A percentile compares a stretch with the other conserved stretches of the same genome.
These are phyloP conservation scores for Albatrellus ellisii DNA, from an alignment of 768 basidiomycete species.

Conservation along the genomic window DNA sequence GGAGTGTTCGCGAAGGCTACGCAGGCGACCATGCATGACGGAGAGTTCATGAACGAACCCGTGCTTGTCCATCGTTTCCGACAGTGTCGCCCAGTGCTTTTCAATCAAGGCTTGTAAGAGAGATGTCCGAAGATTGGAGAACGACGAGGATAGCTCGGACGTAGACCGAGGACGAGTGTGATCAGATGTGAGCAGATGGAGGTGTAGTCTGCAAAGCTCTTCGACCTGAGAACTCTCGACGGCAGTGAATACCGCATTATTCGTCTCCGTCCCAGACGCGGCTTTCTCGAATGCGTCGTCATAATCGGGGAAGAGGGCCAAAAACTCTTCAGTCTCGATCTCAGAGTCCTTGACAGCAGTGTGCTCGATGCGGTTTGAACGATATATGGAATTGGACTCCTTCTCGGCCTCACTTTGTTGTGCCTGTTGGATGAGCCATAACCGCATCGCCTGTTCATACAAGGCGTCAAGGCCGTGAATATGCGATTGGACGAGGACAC, in stretches of 20 bases:
- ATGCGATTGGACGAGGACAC: conserved; percentile 21
- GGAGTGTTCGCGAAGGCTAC: conserved; percentile 18
- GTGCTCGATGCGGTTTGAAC: conserved; percentile 39
- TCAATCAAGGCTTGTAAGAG: conserved; percentile 11
- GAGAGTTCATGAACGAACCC: conserved; percentile 40
- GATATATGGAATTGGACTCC: conserved; percentile 67
- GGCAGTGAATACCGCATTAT: conserved; percentile 5
- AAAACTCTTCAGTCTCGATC: conserved; percentile 73
- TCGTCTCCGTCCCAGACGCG: neutral
- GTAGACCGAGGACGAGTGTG: conserved; percentile 2
- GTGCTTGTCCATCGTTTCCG: conserved; percentile 30
- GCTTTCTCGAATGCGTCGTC: conserved; percentile 40
- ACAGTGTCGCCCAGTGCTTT: conserved; percentile 2
- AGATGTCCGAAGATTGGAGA: conserved; percentile 7
- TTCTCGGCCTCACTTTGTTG: conserved; percentile 51
- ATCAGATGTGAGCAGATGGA: conserved; percentile 23
- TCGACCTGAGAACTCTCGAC: conserved; percentile 18
- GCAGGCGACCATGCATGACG: conserved; percentile 30
- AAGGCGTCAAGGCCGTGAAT: conserved; percentile 29
- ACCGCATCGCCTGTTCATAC: conserved; percentile 60
- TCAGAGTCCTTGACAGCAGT: conserved; percentile 54
- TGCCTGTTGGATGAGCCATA: conserved; percentile 77
- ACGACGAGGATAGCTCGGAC: conserved; percentile 17
- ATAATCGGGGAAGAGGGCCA: conserved; percentile 75
- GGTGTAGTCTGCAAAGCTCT: conserved; percentile 35